phyloP scores from a whole-genome alignment of 306 rosid species.

The Hippophae rhamnoides region DNA sequence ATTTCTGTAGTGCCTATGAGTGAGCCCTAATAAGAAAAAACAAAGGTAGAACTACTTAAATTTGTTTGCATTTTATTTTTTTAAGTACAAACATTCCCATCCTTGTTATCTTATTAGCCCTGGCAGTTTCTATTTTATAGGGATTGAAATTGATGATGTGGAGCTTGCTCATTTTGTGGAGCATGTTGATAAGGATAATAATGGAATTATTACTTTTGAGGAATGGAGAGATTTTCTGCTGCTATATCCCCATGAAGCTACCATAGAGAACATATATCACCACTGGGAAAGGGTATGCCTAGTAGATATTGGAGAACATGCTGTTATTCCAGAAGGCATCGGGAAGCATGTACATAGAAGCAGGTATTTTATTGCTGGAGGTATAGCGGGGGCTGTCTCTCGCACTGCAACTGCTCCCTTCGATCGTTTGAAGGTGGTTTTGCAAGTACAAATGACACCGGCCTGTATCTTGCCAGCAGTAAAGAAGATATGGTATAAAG shows the following conservation, averaged over 20 bases:
- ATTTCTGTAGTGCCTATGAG: too few species aligned
- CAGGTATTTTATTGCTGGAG: constrained; percentile 80
- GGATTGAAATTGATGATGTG: constrained; percentile 74
- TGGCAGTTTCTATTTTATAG: constrained; percentile 45
- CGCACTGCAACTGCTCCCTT: constrained; percentile 89
- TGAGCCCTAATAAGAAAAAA: too few species aligned
- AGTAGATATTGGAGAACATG: constrained; percentile 80
- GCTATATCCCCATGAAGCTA: constrained; percentile 82
- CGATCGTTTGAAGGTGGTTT: constrained; percentile 69
- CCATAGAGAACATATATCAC: constrained; percentile 83
- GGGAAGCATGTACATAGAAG: constrained; percentile 66
- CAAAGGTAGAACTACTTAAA: too few species aligned
- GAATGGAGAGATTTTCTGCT: constrained; percentile 93
- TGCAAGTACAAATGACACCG: constrained; percentile 67
- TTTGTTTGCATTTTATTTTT: too few species aligned
- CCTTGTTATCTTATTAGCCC: constrained; percentile 43
- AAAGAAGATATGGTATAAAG: constrained; percentile 50
- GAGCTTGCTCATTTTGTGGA: constrained; percentile 88
- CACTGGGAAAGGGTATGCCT: constrained; percentile 76
- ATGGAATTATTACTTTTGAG: constrained; percentile 80
- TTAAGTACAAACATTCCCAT: too few species aligned
- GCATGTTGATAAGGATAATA: constrained; percentile 79
- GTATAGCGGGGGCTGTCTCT: constrained; percentile 76
- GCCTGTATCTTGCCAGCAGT: constrained; percentile 66
- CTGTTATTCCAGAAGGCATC: constrained; percentile 66